Evolutionary conservation across 2,329 filamentous ascomycete genomes (phyloP).

Genomic region (Zopfia rhizophila): DNA sequence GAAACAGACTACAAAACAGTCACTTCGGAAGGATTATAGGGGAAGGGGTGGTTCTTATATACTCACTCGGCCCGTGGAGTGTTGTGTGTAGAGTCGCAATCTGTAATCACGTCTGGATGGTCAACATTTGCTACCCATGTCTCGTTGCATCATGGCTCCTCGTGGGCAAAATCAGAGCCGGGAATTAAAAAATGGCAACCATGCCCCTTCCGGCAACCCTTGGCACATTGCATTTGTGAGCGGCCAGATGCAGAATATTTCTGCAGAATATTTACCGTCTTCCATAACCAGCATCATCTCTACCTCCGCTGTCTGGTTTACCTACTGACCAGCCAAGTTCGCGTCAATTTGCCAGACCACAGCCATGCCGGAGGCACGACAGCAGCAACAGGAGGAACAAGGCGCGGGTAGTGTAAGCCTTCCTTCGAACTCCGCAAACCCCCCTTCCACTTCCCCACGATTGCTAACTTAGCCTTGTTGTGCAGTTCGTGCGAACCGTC

Average conservation of each 20-base stretch:
- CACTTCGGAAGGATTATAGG: neutral
- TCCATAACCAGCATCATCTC: constrained; percentile 15
- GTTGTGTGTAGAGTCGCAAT: no score
- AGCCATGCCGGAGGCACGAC: constrained; percentile 45
- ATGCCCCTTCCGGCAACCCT: constrained; percentile 5
- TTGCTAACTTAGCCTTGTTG: constrained; percentile 24
- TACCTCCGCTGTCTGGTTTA: constrained; percentile 2
- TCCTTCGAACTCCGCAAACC: constrained; percentile 6
- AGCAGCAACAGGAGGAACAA: constrained; percentile 29
- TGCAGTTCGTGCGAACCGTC: constrained; percentile 50
- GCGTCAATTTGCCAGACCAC: constrained; percentile 21
- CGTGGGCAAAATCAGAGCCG: constrained; percentile 13
- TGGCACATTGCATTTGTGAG: constrained; percentile 14
- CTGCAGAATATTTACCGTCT: constrained; percentile 8
- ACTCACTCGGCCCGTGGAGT: no score
- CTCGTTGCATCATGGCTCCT: constrained; percentile 13
- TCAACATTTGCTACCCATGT: no score
- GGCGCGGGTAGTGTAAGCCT: constrained; percentile 36
- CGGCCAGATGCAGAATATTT: constrained; percentile 11
- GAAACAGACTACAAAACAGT: no score
- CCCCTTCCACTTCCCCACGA: constrained; percentile 1
- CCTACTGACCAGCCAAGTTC: neutral
- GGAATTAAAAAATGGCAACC: neutral
- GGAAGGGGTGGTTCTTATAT: neutral
- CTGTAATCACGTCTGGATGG: no score